phyloP scores from a whole-genome alignment of 2,329 filamentous ascomycete genomes.

The Neocucurbitaria cava region DNA sequence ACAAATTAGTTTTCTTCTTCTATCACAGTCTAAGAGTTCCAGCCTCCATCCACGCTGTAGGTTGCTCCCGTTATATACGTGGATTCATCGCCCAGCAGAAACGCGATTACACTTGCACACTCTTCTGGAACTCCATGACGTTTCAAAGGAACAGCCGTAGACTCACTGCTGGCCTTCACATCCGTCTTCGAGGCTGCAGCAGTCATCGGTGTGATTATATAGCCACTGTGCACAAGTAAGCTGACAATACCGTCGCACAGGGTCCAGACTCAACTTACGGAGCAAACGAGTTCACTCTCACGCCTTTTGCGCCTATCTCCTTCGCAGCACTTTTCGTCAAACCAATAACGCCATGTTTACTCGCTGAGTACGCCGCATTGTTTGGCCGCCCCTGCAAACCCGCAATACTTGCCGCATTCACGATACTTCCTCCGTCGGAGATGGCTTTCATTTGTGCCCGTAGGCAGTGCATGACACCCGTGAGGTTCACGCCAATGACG shows the following conservation, averaged over 20 bases:
- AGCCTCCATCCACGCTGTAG: conserved; percentile 13
- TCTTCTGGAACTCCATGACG: conserved; percentile 7
- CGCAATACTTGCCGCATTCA: conserved; percentile 46
- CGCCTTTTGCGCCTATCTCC: conserved; percentile 38
- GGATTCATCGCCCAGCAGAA: conserved; percentile 20
- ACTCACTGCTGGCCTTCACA: conserved; percentile 4
- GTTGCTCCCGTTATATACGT: conserved; percentile 17
- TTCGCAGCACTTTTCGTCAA: conserved; percentile 48
- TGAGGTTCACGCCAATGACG: conserved; percentile 48
- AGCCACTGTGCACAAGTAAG: neutral
- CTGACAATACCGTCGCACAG: neutral
- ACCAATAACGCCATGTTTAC: conserved; percentile 50
- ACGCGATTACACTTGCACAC: conserved; percentile 17
- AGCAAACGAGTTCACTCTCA: conserved; percentile 34
- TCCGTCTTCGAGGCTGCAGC: conserved; percentile 6
- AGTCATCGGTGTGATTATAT: conserved; percentile 20
- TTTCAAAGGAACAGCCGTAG: conserved; percentile 6
- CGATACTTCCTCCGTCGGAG: conserved; percentile 8
- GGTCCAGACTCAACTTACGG: conserved; percentile 23
- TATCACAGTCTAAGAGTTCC: conserved; percentile 2
- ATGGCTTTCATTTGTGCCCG: conserved; percentile 42
- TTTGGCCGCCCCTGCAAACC: conserved; percentile 55
- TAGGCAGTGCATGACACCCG: conserved; percentile 42
- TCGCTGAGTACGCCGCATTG: conserved; percentile 42
- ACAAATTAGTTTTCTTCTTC: neutral